phyloP scores from a whole-genome alignment of 805 yeast species.

The Nakazawaea siamensis region DNA sequence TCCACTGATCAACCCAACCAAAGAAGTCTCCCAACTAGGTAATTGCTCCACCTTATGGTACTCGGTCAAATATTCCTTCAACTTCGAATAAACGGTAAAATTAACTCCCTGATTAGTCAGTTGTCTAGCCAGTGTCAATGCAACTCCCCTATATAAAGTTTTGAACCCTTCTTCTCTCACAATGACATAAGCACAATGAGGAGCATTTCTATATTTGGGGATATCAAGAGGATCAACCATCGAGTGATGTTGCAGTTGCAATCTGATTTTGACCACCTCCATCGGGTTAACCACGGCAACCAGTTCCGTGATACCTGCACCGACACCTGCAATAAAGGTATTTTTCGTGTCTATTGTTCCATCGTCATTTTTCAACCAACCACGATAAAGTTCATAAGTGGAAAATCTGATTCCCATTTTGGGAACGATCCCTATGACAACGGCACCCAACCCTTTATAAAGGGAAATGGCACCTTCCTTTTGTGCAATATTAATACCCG shows the following conservation, averaged over 20 bases:
- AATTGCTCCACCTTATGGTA: conserved; percentile 49
- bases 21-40: conserved; percentile 92
- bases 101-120: conserved; percentile 98
- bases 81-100: conserved; percentile 87
- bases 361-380: conserved; percentile 49
- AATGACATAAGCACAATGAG: conserved; percentile 80
- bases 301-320: conserved; percentile 97
- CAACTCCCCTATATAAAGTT: conserved; percentile 89
- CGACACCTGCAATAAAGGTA: conserved; percentile 88
- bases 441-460: conserved; percentile 96
- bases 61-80: conserved; percentile 63
- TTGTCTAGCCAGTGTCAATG: conserved; percentile 94
- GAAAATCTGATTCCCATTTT: conserved; percentile 97
- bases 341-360: conserved; percentile 63
- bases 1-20: conserved; percentile 87
- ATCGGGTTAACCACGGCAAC: conserved; percentile 92
- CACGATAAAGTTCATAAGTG: conserved; percentile 84
- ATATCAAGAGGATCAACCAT: conserved; percentile 73
- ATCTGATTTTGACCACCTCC: conserved; percentile 94
- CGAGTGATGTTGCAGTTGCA: conserved; percentile 92
- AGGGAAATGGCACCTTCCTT: conserved; percentile 81
- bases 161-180: conserved; percentile 85
- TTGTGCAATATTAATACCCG: conserved; percentile 70
- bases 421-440: conserved; percentile 93
- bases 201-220: conserved; percentile 88